Conservation (phyloP, 2,329 filamentous ascomycete species). For the Colletotrichum tropicicola region DNA sequence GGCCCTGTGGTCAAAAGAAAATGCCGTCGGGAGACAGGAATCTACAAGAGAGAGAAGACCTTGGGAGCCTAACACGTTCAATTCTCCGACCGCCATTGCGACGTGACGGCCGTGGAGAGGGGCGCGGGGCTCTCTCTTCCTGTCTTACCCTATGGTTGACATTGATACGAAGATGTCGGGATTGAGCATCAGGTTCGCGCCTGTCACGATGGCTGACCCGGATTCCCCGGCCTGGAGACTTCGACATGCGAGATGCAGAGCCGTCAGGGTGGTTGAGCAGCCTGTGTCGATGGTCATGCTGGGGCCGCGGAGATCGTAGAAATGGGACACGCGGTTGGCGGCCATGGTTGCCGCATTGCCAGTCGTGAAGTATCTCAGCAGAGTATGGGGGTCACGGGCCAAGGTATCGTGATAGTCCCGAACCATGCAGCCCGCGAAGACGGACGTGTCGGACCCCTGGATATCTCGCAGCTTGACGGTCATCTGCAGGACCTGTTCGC, state of each 20-base stretch:
- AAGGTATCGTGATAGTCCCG: too few relatives aligned
- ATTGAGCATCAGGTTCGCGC: conserved; percentile 31
- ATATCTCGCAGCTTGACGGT: too few relatives aligned
- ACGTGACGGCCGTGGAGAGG: conserved; percentile 30
- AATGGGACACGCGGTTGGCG: conserved; percentile 55
- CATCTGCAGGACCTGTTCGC: neutral
- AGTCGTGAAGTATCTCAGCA: conserved; percentile 47
- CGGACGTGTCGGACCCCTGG: too few relatives aligned
- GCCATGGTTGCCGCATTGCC: conserved; percentile 50
- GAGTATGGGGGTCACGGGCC: too few relatives aligned
- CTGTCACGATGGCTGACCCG: conserved; percentile 33
- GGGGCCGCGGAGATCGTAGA: conserved; percentile 54
- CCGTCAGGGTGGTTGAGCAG: conserved; percentile 57
- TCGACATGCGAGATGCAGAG: conserved; percentile 50
- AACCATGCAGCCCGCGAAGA: too few relatives aligned
- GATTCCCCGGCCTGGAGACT: conserved; percentile 35
- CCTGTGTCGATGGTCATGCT: conserved; percentile 60
- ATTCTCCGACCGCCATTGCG: neutral
- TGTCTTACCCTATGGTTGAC: conserved; percentile 21
- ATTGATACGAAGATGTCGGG: conserved; percentile 35
- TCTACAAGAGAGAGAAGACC: conserved; percentile 42
- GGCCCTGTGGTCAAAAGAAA: conserved; percentile 60
- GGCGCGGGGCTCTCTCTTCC: conserved; percentile 22
- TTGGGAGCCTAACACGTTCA: neutral
- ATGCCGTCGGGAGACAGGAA: too few relatives aligned